Conservation (phyloP, 768 basidiomycete genomes). For the Sarcodon aspratus region DNA sequence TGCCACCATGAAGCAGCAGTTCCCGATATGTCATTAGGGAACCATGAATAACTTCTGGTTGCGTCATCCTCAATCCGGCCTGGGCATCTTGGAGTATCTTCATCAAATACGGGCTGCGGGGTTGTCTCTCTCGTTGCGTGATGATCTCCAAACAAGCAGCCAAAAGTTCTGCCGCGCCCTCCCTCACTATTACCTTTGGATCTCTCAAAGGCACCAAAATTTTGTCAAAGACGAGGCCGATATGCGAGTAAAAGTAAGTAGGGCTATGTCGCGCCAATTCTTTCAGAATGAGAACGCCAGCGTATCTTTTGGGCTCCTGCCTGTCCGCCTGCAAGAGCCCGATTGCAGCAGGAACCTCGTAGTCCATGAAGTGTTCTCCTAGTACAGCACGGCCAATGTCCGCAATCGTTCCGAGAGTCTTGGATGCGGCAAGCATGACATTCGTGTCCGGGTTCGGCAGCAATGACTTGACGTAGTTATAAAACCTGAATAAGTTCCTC, state of each 20-base stretch:
- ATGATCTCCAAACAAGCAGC: slow-evolving; percentile 89
- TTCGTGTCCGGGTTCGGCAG: slow-evolving; percentile 84
- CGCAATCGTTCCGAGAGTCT: slow-evolving; percentile 81
- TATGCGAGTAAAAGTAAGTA: slow-evolving; percentile 79
- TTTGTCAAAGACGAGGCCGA: slow-evolving; percentile 82
- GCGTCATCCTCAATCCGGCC: slow-evolving; percentile 62
- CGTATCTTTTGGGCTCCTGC: slow-evolving; percentile 77
- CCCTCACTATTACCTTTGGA: slow-evolving; percentile 79
- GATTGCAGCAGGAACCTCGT: slow-evolving; percentile 77
- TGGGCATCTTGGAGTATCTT: slow-evolving; percentile 89
- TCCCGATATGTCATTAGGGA: slow-evolving; percentile 87
- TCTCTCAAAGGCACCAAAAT: slow-evolving; percentile 88
- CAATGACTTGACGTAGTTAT: slow-evolving; percentile 89
- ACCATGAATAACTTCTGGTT: slow-evolving; percentile 87
- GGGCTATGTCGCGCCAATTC: slow-evolving; percentile 88
- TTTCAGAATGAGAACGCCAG: slow-evolving; percentile 88
- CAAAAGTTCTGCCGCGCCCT: slow-evolving; percentile 89
- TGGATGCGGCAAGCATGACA: slow-evolving; percentile 92
- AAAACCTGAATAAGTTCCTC: slow-evolving; percentile 74
- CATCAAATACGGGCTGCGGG: slow-evolving; percentile 51
- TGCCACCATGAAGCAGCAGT: slow-evolving; percentile 84
- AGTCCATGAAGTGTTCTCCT: slow-evolving; percentile 84
- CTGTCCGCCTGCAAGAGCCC: slow-evolving; percentile 67
- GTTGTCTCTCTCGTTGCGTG: slow-evolving; percentile 56
- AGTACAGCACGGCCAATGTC: slow-evolving; percentile 74